Evolutionary conservation across 768 basidiomycete species (phyloP), one percentile per base, ranked within the genome.

Genomic region (Tephrocybe sp.): DNA sequence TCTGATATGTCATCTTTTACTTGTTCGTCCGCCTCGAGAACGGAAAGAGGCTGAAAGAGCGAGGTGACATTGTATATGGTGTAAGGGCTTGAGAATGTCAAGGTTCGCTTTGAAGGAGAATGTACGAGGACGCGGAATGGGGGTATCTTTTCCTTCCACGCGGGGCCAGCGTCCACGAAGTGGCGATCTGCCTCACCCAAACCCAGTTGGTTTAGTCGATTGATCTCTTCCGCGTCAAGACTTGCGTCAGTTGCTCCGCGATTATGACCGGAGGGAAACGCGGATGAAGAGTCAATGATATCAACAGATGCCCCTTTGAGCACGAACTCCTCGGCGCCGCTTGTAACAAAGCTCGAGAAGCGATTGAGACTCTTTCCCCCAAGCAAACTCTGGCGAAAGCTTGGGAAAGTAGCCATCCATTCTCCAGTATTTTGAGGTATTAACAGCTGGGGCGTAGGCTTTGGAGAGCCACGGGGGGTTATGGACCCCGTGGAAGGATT

Each of bases 311-410:
- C 72, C 4, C 90, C 90, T 42, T 85, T 80, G n/a, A 92, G 76
- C 7, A 92, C 77, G 70, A 84, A 92, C 44, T 85, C 84, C 64
- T 92, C 90, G 9, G 90, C 90, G 28, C 90, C 90, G 50, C 86
- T 89, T 6, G 87, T 89, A 12, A 92, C 89, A 63, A 92, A 92
- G 48, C 77, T 85, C 1, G 89, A 90, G 68, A 92, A 92, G n/a
- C 89, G 78, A 64, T 92, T 91, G 46, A 92, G 66, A 37, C 81
- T 82, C 66, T 85, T 90, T 9, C 89, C 88, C 25, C 87, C 83
- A 1, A 92, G 78, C 0, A 92, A 73, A 55, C 82, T 85, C 47
- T 80, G 80, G 8, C 83, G 72, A 58, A 89, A 86, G 63, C 80
- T 87, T 1, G 87, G 86, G 54, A 86, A 80, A 13, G 69, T 60